phyloP scores from a whole-genome alignment of 192 early-diverging fungal species.

The Backusella mclennaniae region DNA sequence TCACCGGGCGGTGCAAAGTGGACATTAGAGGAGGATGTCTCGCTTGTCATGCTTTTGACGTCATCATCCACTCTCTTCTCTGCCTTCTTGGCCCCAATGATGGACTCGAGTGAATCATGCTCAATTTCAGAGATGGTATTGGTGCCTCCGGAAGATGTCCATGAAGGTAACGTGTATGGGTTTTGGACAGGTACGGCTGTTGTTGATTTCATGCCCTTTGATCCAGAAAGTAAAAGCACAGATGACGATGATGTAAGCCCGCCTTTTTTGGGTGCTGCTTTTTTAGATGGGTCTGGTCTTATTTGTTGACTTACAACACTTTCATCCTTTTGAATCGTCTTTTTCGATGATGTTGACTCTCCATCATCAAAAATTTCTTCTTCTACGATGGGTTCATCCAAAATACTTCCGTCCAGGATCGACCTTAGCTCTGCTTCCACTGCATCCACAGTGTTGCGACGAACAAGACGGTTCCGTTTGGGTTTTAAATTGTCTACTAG shows the following conservation, averaged over 20 bases:
- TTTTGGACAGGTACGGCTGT: constrained; percentile 27
- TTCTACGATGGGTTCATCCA: constrained; percentile 1
- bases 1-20: constrained; percentile 67
- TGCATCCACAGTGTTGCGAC: constrained; percentile 47
- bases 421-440: constrained; percentile 51
- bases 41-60: not conserved
- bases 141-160: constrained; percentile 24
- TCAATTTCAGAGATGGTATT: constrained; percentile 25
- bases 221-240: constrained; percentile 14
- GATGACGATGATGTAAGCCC: not conserved
- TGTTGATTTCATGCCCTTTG: constrained; percentile 19
- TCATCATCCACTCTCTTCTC: not conserved
- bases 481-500: not conserved
- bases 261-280: not conserved
- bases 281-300: not conserved
- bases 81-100: not conserved
- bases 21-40: constrained; percentile 41
- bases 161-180: constrained; percentile 18
- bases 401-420: constrained; percentile 42
- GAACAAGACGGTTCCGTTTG: not conserved
- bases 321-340: not conserved
- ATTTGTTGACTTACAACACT: not conserved
- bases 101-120: constrained; percentile 17
- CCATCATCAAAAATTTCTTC: constrained; percentile 9
- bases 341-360: not conserved